phyloP scores from a whole-genome alignment of 306 rosid genomes.

The Neltuma alba region DNA sequence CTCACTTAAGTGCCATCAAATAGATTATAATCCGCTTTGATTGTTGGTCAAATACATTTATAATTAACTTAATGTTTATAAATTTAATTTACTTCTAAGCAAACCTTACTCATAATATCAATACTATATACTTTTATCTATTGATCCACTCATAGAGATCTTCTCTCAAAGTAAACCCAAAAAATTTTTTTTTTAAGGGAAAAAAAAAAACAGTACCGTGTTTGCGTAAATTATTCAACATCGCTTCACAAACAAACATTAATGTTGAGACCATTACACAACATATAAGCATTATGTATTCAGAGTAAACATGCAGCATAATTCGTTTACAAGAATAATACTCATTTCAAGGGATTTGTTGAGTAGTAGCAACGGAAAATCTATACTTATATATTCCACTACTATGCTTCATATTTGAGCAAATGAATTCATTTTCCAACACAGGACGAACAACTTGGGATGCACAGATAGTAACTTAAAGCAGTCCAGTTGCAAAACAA shows the following conservation, averaged over 20 bases:
- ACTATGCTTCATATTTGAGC: constrained; percentile 51
- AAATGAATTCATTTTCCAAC: constrained; percentile 58
- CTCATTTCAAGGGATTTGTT: constrained; percentile 47
- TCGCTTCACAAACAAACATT: constrained; percentile 50
- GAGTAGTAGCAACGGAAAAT: constrained; percentile 47
- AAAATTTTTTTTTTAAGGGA: background rate
- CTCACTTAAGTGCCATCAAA: background rate
- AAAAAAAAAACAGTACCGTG: constrained; percentile 10
- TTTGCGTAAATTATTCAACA: constrained; percentile 47
- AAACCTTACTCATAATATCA: background rate
- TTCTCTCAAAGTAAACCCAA: background rate
- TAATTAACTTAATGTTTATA: background rate
- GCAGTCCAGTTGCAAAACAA: constrained; percentile 38
- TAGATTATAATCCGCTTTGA: background rate
- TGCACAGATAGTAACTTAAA: constrained; percentile 44
- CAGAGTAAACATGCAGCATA: constrained; percentile 40
- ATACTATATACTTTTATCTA: background rate
- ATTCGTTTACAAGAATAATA: constrained; percentile 59
- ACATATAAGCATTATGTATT: constrained; percentile 51
- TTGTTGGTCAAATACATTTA: background rate
- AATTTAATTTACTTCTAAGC: background rate
- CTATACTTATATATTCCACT: constrained; percentile 44
- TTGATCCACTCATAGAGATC: background rate
- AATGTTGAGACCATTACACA: constrained; percentile 55
- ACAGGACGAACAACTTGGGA: constrained; percentile 44